phyloP scores from a whole-genome alignment of 768 basidiomycete genomes.

The Astraeus odoratus region DNA sequence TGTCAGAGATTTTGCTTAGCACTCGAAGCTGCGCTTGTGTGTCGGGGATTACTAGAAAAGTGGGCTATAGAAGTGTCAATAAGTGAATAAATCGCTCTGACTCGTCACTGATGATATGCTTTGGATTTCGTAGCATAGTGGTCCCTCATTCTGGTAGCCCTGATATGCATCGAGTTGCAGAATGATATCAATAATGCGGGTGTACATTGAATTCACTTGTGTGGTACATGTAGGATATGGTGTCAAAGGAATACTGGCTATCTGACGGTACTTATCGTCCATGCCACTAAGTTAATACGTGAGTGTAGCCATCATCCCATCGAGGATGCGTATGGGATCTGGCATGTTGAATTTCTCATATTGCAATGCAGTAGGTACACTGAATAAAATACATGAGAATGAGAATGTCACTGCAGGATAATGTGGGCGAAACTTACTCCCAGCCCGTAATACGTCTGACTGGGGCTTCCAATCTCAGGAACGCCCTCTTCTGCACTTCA shows the following conservation, averaged over 20 bases:
- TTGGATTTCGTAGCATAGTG: neutral
- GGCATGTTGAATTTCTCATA: conserved; percentile 93
- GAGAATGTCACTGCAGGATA: conserved; percentile 1
- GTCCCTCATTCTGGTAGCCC: no score
- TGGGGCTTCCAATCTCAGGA: conserved; percentile 83
- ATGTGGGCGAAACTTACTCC: conserved; percentile 63
- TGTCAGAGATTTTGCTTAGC: conserved; percentile 39
- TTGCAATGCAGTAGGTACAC: conserved; percentile 75
- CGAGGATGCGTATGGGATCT: conserved; percentile 75
- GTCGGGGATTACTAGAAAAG: conserved; percentile 35
- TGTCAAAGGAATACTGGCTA: no score
- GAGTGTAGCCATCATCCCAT: conserved; percentile 79
- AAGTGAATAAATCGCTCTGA: conserved; percentile 4
- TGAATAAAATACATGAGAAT: conserved; percentile 21
- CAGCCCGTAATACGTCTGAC: conserved; percentile 84
- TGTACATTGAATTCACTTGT: neutral
- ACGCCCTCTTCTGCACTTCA: conserved; percentile 82
- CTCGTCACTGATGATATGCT: neutral
- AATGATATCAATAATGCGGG: neutral
- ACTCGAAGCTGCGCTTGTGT: conserved; percentile 49
- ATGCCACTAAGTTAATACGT: conserved; percentile 50
- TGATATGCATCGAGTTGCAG: no score
- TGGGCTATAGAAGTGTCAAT: conserved; percentile 34
- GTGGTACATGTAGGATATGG: neutral
- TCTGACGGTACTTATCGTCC: no score